Base-by-base conservation (phyloP, 495 filamentous ascomycete genomes). In the Hapsidospora chrysogenum region DNA sequence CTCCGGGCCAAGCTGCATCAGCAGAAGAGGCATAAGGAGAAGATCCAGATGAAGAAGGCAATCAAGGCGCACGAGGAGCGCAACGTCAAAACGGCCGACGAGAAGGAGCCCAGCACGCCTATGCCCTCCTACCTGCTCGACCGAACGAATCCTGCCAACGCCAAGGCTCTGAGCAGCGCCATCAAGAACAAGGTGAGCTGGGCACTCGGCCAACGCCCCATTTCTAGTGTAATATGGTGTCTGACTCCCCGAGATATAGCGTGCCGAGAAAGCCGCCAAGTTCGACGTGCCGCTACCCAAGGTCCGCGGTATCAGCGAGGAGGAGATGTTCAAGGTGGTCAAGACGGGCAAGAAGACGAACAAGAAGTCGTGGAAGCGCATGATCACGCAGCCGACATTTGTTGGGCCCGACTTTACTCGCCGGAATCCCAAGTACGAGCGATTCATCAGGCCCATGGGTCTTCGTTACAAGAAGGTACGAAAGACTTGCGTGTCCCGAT, bases 11-110 rank as follows among this genome's bases (percentile, higher is more conserved):
- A 99, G 66, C 68, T 93, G 49, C 80, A 92, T 66, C 78, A 84
- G 55, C 80, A 94, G 67, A 80, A 89, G 71, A 72, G 89, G 27
- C 83, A 85, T 60, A 72, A 79, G 49, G 82, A 96, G 63, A 99
- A 99, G 78, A 96, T 99, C 55, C 86, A 95, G 74, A 87, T 97
- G 81, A 80, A 81, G 58, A 95, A 97, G 72, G 66, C 75, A 48
- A 92, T 97, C 71, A 80, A 78, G 57, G 76, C 79, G 39, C 80
- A 87, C 62, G 89, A 97, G 54, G 81, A 95, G 66, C 78, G 81
- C 57, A 92, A 92, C 50, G 76, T 96, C 66, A 92, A 94, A 59
- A 78, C 81, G n/a, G 70, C 73, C n/a, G 71, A 76, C 43, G 60
- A 72, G 38, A 76, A 80, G 56, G 77, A 81, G 15, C 75, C 74